Conservation (phyloP, 2,329 filamentous ascomycete species). For the Metarhizium brunneum region DNA sequence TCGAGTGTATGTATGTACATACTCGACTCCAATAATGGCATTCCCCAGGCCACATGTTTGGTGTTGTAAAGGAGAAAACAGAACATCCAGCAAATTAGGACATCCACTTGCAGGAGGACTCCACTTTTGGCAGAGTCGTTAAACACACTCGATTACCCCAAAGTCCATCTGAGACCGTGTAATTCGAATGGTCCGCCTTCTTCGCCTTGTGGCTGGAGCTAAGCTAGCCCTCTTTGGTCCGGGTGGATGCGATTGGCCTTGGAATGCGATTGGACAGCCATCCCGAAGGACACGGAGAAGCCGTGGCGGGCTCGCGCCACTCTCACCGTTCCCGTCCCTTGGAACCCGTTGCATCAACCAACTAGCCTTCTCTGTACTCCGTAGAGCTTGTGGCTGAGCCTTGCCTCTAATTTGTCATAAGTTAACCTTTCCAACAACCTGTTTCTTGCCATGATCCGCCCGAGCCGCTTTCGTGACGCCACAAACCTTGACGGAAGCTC, state of each 20-base stretch:
- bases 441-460: not conserved
- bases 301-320: constrained; percentile 4
- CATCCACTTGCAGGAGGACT: no score
- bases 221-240: not conserved
- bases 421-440: not conserved
- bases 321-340: not conserved
- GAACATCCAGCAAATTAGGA: no score
- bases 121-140: no score
- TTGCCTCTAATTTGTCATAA: no score
- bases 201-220: not conserved
- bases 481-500: not conserved
- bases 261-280: constrained; percentile 4
- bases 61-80: no score
- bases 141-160: no score
- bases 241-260: not conserved
- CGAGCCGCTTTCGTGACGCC: not conserved
- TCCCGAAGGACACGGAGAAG: not conserved
- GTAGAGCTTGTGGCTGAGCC: no score
- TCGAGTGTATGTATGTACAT: no score
- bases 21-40: no score
- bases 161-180: not conserved
- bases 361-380: no score
- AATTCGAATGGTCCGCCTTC: not conserved
- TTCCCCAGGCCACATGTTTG: no score
- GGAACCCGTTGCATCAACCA: not conserved